Evolutionary conservation across 1,139 yeast species (phyloP).

Genomic region (Suhomyces kunorum): DNA sequence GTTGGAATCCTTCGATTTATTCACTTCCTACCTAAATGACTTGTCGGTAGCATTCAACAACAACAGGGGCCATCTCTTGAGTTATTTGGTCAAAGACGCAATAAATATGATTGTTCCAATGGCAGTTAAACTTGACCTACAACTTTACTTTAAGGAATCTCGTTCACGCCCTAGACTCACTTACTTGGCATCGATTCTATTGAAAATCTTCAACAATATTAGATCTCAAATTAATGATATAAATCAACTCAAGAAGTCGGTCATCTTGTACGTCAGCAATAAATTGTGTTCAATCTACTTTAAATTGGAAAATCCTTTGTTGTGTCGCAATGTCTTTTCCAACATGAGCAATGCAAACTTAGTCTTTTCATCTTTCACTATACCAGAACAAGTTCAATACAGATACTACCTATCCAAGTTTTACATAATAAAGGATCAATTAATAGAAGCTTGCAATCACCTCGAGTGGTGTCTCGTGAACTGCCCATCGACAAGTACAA

Average conservation of each 20-base stretch:
- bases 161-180: slow-evolving; percentile 50
- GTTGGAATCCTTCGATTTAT: slow-evolving; percentile 58
- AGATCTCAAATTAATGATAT: slow-evolving; percentile 58
- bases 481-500: slow-evolving; percentile 30
- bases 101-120: slow-evolving; percentile 49
- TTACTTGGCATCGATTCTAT: slow-evolving; percentile 56
- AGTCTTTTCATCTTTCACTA: slow-evolving; percentile 46
- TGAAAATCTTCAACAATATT: slow-evolving; percentile 64
- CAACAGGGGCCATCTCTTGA: slow-evolving; percentile 49
- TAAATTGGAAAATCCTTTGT: slow-evolving; percentile 59
- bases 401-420: slow-evolving; percentile 69
- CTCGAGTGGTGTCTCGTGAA: slow-evolving; percentile 61
- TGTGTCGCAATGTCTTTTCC: slow-evolving; percentile 75
- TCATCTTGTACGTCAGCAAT: slow-evolving; percentile 58
- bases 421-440: slow-evolving; percentile 60
- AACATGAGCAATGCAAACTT: slow-evolving; percentile 66
- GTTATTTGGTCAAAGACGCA: slow-evolving; percentile 44
- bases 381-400: slow-evolving; percentile 60
- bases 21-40: slow-evolving; percentile 52
- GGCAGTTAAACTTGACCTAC: slow-evolving; percentile 52
- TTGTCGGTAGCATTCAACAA: slow-evolving; percentile 62
- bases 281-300: slow-evolving; percentile 65
- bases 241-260: slow-evolving; percentile 47
- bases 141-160: slow-evolving; percentile 42
- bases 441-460: slow-evolving; percentile 57